Conservation (phyloP, 768 basidiomycete species). For the Saitozyma podzolica region DNA sequence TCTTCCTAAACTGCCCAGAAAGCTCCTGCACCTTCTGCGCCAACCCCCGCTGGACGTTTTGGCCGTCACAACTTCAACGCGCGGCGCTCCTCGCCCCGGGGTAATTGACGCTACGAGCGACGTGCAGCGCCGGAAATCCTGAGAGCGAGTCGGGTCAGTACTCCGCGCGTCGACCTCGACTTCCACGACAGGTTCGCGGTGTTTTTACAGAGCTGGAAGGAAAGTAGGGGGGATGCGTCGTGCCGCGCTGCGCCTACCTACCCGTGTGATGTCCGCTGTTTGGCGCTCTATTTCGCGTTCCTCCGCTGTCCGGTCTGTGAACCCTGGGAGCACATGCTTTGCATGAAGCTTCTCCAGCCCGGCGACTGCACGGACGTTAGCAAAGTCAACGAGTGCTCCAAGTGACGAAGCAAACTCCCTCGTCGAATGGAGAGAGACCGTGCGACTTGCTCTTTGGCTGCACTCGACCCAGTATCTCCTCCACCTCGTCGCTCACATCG, state of each 20-base stretch:
- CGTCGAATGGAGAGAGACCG: background rate
- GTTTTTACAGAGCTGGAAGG: too few species aligned
- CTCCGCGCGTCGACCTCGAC: background rate
- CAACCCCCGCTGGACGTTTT: constrained; percentile 93
- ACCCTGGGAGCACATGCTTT: constrained; percentile 92
- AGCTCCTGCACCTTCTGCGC: constrained; percentile 95
- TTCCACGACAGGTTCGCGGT: background rate
- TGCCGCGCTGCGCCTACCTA: constrained; percentile 50
- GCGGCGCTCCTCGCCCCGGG: constrained; percentile 28
- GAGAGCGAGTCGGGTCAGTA: constrained; percentile 1
- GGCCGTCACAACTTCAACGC: constrained; percentile 64
- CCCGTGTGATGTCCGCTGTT: constrained; percentile 85
- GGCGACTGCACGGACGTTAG: constrained; percentile 61
- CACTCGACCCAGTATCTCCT: constrained; percentile 68
- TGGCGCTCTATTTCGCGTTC: constrained; percentile 88
- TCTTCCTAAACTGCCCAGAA: constrained; percentile 89
- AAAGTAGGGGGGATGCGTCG: background rate
- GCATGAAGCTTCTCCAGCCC: constrained; percentile 92
- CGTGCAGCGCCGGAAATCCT: constrained; percentile 67
- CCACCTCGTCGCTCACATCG: constrained; percentile 85
- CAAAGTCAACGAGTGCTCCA: background rate
- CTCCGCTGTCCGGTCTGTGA: constrained; percentile 89
- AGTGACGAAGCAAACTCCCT: constrained; percentile 5
- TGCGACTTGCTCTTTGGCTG: constrained; percentile 72
- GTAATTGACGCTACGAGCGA: constrained; percentile 74